Percentiles rank a stretch among this genome's conserved stretches.
Conservation (phyloP, 139 green algal genomes). For the Pedinophyceae sp. region DNA sequence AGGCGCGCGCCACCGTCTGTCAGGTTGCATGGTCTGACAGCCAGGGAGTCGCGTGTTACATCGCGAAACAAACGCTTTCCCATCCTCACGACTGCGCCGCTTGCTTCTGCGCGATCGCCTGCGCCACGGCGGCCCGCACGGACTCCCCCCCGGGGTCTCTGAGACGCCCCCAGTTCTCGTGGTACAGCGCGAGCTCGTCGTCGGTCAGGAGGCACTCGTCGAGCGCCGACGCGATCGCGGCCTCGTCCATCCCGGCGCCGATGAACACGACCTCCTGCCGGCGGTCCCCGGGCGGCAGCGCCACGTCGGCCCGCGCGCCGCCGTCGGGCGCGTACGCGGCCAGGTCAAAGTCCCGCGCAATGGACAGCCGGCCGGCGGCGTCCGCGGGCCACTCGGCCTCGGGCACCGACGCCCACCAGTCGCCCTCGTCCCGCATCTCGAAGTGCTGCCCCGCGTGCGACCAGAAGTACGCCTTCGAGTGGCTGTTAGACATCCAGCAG, state of each 20-base stretch:
- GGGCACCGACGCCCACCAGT: conserved; percentile 43
- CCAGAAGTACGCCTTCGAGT: conserved; percentile 79
- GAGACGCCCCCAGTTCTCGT: conserved; percentile 16
- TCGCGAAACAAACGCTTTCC: too few species aligned
- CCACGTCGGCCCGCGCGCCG: too few species aligned
- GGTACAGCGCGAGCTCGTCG: conserved; percentile 53
- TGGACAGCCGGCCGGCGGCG: conserved; percentile 29
- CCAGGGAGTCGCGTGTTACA: too few species aligned
- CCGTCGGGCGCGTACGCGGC: too few species aligned
- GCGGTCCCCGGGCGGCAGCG: conserved; percentile 52
- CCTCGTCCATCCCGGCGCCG: conserved; percentile 59
- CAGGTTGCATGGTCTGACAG: too few species aligned
- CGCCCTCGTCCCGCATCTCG: conserved; percentile 76
- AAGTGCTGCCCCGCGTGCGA: conserved; percentile 81
- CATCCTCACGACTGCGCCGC: too few species aligned
- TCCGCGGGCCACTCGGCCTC: conserved; percentile 60
- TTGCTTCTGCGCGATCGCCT: too few species aligned
- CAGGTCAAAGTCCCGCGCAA: conserved; percentile 51
- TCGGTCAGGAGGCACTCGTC: conserved; percentile 64
- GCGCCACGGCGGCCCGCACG: too few species aligned
- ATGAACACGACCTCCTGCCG: conserved; percentile 94
- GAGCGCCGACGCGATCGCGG: conserved; percentile 56
- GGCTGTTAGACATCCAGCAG: conserved; percentile 73
- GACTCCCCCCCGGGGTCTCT: too few species aligned
- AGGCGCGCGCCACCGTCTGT: too few species aligned